Evolutionary conservation across 306 rosid species (phyloP).

Genomic region (Amphicarpaea edgeworthii): DNA sequence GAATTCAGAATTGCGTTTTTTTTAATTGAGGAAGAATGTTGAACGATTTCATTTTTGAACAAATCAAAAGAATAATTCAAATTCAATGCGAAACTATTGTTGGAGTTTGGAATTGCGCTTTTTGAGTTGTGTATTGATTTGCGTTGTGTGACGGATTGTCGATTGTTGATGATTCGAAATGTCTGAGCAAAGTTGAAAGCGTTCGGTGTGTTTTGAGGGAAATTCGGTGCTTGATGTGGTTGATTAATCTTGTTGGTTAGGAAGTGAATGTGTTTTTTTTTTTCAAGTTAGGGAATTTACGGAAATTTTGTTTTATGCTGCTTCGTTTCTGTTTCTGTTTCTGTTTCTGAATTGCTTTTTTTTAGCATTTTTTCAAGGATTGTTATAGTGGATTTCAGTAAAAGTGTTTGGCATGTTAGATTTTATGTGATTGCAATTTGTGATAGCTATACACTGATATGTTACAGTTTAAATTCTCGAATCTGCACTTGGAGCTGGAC

Average conservation of each 20-base stretch:
- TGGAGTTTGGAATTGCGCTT: too few relatives aligned
- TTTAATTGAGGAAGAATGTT: constrained; percentile 13
- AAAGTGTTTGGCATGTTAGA: neutral
- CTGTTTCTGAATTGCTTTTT: neutral
- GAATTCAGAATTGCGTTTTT: neutral
- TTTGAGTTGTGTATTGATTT: too few relatives aligned
- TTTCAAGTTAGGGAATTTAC: neutral
- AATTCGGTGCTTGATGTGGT: neutral
- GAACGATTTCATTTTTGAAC: constrained; percentile 1
- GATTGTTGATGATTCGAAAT: constrained; percentile 13
- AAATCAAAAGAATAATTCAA: neutral
- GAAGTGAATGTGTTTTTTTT: neutral
- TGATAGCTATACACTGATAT: neutral
- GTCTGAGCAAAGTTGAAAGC: neutral
- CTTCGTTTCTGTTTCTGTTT: neutral
- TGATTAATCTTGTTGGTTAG: neutral
- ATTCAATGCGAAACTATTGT: neutral
- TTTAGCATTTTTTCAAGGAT: neutral
- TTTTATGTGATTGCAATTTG: neutral
- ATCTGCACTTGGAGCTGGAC: neutral
- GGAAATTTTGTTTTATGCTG: neutral
- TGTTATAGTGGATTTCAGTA: constrained; percentile 3
- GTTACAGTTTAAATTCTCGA: neutral
- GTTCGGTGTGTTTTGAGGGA: neutral
- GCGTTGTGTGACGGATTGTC: neutral